Evolutionary conservation across 148 eudicot genomes (phyloP).

Genomic region (Rhododendron ovatum): DNA sequence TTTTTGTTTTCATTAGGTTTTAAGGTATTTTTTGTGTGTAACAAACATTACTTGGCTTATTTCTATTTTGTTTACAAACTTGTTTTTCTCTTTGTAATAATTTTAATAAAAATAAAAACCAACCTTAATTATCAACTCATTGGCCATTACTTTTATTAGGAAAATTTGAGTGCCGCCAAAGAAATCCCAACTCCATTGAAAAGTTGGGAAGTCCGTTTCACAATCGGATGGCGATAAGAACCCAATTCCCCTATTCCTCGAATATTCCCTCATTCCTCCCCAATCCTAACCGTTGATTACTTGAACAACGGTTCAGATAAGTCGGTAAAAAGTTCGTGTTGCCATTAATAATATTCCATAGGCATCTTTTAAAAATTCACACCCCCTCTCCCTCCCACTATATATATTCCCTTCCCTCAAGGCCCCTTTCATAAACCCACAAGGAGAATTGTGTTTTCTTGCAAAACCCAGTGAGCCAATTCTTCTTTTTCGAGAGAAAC

Average conservation of each 20-base stretch:
- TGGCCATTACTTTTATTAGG: neutral
- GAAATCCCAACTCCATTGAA: neutral
- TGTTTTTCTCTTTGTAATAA: neutral
- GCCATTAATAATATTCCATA: conserved; percentile 22
- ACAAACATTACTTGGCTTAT: neutral
- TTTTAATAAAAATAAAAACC: neutral
- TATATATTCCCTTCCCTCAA: conserved; percentile 9
- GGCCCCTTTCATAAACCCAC: neutral
- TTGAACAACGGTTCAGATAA: neutral
- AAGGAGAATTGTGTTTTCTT: neutral
- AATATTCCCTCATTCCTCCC: neutral
- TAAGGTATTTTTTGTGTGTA: neutral
- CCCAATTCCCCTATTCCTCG: neutral
- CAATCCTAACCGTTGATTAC: neutral
- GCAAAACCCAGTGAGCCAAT: neutral
- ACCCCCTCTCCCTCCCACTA: neutral
- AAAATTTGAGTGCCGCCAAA: neutral
- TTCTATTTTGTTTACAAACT: neutral
- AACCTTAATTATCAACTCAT: neutral
- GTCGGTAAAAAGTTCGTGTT: neutral
- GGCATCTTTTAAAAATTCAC: conserved; percentile 18
- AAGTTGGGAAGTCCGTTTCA: neutral
- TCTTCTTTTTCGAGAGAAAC: neutral
- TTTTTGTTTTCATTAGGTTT: neutral
- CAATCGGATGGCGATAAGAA: neutral